Base-by-base conservation (phyloP, 129 eudicot genomes). In the Flaveria brownii region DNA sequence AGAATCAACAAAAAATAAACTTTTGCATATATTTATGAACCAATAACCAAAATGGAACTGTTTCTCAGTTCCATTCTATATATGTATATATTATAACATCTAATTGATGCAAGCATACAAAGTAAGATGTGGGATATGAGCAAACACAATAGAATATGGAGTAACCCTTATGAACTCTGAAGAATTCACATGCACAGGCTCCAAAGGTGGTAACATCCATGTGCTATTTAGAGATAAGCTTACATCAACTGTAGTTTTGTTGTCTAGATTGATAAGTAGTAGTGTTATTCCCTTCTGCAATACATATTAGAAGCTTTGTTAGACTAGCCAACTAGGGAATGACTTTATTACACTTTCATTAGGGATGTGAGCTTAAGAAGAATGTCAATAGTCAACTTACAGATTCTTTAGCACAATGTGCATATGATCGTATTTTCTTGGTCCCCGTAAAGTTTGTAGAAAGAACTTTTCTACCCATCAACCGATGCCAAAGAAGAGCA, bases 401-500 rank as follows among this genome's bases (percentile, higher is more conserved):
- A 22, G 96, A 90, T 54, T 81, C 86, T 78, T 90, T 92, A 55
- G 98, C 87, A 39, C 98, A 92, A 71, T 92, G 98, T 67, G 98
- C 90, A 63, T 92, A 92, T 49, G 98, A 88, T 42, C 98, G 96
- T 22, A 92, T 78, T 59, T 82, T 88, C 78, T 78, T 88, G n/a
- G 88, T 83, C 67, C 89, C 95, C 1, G 80, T 79, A 33, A 88
- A 90, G 62, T 81, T 90, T 60, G 92, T 76, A 1, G 92, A 83
- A 56, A 93, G 89, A 41, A 93, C 98, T 20, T 79, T 72, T 74
- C 85, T 85, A 68, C 98, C 98, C 98, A 93, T 93, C 71, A 93
- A 75, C 57, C 85, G 82, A 83, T 93, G 98, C 98, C 98, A 93
- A 61, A 93, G 92, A 81, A 93, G 98, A 51, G 97, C 98, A 56